phyloP scores from a whole-genome alignment of 345 rosid genomes.

The Ceriops tagal region DNA sequence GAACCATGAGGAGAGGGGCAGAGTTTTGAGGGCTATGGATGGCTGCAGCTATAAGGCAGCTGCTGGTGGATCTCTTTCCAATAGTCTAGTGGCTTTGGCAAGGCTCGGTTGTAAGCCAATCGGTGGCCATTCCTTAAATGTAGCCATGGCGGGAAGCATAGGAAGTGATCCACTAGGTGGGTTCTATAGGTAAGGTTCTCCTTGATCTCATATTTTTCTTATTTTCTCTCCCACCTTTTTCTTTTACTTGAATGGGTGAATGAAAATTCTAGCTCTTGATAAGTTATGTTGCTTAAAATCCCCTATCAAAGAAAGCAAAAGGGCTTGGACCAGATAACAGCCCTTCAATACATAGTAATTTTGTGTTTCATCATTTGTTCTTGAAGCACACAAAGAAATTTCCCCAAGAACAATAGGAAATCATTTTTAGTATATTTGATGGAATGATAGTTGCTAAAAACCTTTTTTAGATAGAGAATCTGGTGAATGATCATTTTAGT shows the following conservation, averaged over 20 bases:
- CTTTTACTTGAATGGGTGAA: neutral
- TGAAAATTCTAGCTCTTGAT: neutral
- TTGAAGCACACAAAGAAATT: neutral
- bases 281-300: neutral
- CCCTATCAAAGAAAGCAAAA: too few species aligned
- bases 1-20: constrained; percentile 95
- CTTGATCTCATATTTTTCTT: constrained; percentile 8
- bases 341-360: neutral
- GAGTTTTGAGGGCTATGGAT: constrained; percentile 88
- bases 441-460: neutral
- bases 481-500: neutral
- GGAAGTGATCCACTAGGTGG: constrained; percentile 89
- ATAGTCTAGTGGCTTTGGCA: constrained; percentile 81
- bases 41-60: constrained; percentile 99
- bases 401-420: neutral
- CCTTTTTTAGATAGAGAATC: neutral
- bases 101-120: constrained; percentile 65
- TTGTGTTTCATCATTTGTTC: neutral
- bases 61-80: constrained; percentile 97
- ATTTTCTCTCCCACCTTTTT: constrained; percentile 10
- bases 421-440: neutral
- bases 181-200: constrained; percentile 66
- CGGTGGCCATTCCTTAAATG: constrained; percentile 56
- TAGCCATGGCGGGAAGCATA: constrained; percentile 89
- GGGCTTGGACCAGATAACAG: neutral